A percentile compares a stretch with the other conserved stretches of the same genome.
These are phyloP conservation scores for Adansonia gregorii DNA, from an alignment of 441 rosid genomes.

Conservation along the genomic window DNA sequence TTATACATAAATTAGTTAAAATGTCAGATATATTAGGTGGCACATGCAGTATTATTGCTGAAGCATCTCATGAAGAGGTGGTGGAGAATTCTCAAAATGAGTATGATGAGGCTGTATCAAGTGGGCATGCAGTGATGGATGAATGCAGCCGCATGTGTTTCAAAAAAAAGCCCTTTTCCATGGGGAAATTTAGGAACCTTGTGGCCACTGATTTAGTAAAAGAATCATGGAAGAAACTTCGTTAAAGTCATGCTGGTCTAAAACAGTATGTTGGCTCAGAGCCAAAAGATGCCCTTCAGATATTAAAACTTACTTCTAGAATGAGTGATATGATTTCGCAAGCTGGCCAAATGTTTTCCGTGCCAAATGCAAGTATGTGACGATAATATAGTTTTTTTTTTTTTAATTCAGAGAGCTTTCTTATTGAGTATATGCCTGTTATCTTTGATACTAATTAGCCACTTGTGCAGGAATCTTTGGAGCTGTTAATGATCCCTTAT, in stretches of 20 bases:
- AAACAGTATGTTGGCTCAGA: conserved; percentile 57
- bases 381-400: conserved; percentile 7
- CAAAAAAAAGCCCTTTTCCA: conserved; percentile 40
- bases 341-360: conserved; percentile 54
- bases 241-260: conserved; percentile 42
- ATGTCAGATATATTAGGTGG: conserved; percentile 42
- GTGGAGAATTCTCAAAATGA: too few species aligned
- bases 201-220: conserved; percentile 47
- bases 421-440: conserved; percentile 16
- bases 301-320: conserved; percentile 48
- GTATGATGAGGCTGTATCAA: too few species aligned
- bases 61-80: conserved; percentile 36
- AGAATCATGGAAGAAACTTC: conserved; percentile 73
- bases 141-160: conserved; percentile 87
- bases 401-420: conserved; percentile 14
- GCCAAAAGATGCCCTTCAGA: conserved; percentile 53
- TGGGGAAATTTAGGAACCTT: conserved; percentile 36
- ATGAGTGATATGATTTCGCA: conserved; percentile 76
- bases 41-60: conserved; percentile 44
- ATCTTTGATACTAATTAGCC: conserved; percentile 27
- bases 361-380: conserved; percentile 54
- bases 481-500: conserved; percentile 40
- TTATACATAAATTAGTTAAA: conserved; percentile 34
- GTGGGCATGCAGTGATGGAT: conserved; percentile 44
- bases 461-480: conserved; percentile 57